Evolutionary conservation across 768 basidiomycete species (phyloP), one percentile per base, ranked within the genome.

Genomic region (Ephemerocybe angulata): DNA sequence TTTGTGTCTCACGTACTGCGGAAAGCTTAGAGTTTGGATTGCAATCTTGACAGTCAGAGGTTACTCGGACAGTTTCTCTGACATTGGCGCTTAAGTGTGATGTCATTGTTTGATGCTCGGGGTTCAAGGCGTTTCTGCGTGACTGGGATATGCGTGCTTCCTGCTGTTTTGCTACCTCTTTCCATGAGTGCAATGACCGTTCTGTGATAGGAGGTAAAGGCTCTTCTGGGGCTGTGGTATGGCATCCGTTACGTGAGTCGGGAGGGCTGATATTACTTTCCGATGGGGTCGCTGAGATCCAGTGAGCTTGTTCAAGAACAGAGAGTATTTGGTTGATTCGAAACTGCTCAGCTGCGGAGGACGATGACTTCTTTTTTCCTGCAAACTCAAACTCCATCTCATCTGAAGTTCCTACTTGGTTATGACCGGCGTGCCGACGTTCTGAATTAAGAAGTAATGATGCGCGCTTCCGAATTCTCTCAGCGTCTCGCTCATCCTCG

Each of bases 401-500:
- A 8, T 35, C 33, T 8, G 17, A 35, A 8, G 17, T 35, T 17
- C 17, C 17, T 35, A 17, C 10, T 17, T 8, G 10, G 17, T 17
- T 17, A 8, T 35, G 3, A 42, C 10, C 33, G 33, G 8, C 17
- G 33, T 35, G 10, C 8, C 33, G 8, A 8, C 33, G 10, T 35
- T 35, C 10, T 35, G 17, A 35, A 35, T n/a, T n/a, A n/a, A n/a
- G n/a, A n/a, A n/a, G n/a, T n/a, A 35, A 17, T 35, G 33, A 8
- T 35, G 33, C 62, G 25, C 22, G 33, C 17, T 35, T 35, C 17
- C 33, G 8, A 35, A 35, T 35, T 8, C 33, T 8, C 33, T 72
- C 71, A n/a, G 69, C 68, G 59, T 72, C 70, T 19, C 64, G 37
- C 44, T 64, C 62, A 64, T 72, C 71, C 40, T 67, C 61, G 55